Evolutionary conservation across 2,329 filamentous ascomycete species (phyloP).

Genomic region (Fusarium illudens): DNA sequence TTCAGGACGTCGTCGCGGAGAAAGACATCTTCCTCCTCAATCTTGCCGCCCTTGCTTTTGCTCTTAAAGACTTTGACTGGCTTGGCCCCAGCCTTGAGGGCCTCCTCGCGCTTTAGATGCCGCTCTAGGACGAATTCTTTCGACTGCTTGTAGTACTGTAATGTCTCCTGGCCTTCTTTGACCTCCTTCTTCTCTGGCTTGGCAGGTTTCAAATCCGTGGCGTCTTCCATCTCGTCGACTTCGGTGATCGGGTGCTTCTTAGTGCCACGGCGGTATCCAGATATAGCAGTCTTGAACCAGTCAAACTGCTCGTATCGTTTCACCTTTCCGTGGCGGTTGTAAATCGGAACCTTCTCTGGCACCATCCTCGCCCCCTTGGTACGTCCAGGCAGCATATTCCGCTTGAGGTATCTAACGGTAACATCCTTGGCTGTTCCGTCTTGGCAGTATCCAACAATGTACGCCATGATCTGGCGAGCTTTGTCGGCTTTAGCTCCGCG

Average conservation of each 20-base stretch:
- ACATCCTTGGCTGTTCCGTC: constrained; percentile 95
- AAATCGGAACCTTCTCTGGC: constrained; percentile 80
- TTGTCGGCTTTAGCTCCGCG: constrained; percentile 85
- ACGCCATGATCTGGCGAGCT: constrained; percentile 88
- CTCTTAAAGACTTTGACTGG: constrained; percentile 79
- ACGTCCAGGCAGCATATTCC: constrained; percentile 82
- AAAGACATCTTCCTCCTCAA: constrained; percentile 82
- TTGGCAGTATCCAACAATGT: constrained; percentile 81
- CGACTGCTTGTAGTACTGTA: constrained; percentile 89
- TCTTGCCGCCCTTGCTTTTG: constrained; percentile 76
- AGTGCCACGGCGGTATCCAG: constrained; percentile 68
- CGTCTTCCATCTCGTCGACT: constrained; percentile 81
- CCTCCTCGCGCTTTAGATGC: constrained; percentile 92
- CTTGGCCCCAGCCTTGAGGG: constrained; percentile 72
- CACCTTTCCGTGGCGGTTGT: constrained; percentile 79
- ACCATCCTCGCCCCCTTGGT: constrained; percentile 87
- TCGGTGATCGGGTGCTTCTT: constrained; percentile 66
- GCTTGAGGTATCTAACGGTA: constrained; percentile 87
- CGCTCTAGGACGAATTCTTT: constrained; percentile 85
- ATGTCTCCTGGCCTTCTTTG: constrained; percentile 79
- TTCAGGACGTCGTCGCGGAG: constrained; percentile 79
- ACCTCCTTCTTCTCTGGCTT: constrained; percentile 77
- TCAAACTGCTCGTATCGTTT: constrained; percentile 80
- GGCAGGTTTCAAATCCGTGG: constrained; percentile 76
- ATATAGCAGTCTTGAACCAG: constrained; percentile 87